Conservation (phyloP, 495 filamentous ascomycete genomes). For the Talaromyces proteolyticus region DNA sequence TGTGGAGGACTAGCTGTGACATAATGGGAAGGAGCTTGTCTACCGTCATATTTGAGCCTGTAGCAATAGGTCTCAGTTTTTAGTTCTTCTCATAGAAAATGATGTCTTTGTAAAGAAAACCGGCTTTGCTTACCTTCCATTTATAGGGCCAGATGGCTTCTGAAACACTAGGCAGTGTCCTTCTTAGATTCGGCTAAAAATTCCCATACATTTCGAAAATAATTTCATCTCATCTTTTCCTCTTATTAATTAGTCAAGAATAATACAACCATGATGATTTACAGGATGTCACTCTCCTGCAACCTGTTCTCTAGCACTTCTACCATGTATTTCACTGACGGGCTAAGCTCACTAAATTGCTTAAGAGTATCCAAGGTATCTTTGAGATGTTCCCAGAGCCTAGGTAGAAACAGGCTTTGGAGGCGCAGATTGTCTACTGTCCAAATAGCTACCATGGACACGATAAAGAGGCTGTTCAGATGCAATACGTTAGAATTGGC, state of each 20-base stretch:
- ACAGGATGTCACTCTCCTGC: background rate
- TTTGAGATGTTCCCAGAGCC: background rate
- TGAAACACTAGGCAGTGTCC: background rate
- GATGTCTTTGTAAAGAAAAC: background rate
- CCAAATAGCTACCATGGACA: slow-evolving; percentile 3
- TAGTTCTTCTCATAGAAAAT: background rate
- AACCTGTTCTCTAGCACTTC: slow-evolving; percentile 7
- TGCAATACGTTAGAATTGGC: slow-evolving; percentile 1
- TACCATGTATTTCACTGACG: slow-evolving; percentile 3
- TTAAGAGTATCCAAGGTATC: background rate
- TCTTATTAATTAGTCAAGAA: background rate
- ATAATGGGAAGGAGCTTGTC: background rate
- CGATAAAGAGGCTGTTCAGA: background rate
- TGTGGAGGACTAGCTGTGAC: background rate
- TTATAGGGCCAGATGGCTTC: background rate
- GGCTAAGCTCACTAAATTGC: slow-evolving; percentile 1
- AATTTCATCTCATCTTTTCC: background rate
- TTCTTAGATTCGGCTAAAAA: background rate
- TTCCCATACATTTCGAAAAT: background rate
- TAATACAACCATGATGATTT: background rate
- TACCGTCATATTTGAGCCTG: background rate
- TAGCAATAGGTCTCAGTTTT: background rate
- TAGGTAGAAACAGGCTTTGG: background rate
- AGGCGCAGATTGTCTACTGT: slow-evolving; percentile 1
- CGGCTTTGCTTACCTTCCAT: background rate